A percentile compares a stretch with the other conserved stretches of the same genome.
These are phyloP conservation scores for Pythium sp. DNA, from an alignment of 352 stramenopile genomes.

Conservation along the genomic window DNA sequence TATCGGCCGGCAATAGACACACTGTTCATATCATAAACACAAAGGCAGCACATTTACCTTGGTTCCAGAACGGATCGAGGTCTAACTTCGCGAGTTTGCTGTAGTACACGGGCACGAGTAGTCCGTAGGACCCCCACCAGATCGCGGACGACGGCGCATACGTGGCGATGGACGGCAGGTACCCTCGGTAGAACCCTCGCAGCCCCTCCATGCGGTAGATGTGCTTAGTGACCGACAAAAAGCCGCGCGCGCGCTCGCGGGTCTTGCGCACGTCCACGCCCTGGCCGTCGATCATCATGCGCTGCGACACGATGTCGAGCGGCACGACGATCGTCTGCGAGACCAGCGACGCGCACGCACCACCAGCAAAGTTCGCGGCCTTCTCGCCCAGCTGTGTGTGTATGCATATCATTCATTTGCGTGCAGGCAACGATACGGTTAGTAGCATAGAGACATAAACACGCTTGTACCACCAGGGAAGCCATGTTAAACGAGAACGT, in stretches of 20 bases:
- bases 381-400: slow-evolving; percentile 46
- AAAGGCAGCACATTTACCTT: slow-evolving; percentile 37
- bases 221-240: slow-evolving; percentile 57
- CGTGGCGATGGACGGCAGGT: slow-evolving; percentile 81
- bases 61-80: slow-evolving; percentile 77
- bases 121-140: slow-evolving; percentile 86
- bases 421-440: neutral
- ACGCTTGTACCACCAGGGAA: neutral
- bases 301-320: slow-evolving; percentile 87
- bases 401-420: neutral
- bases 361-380: slow-evolving; percentile 71
- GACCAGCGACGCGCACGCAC: slow-evolving; percentile 72
- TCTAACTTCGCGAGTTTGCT: slow-evolving; percentile 48
- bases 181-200: slow-evolving; percentile 81
- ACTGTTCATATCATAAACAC: neutral
- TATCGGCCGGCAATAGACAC: neutral
- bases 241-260: slow-evolving; percentile 49
- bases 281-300: slow-evolving; percentile 87
- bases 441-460: neutral
- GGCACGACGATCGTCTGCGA: slow-evolving; percentile 86
- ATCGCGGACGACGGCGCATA: slow-evolving; percentile 85
- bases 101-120: slow-evolving; percentile 78
- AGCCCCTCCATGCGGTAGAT: slow-evolving; percentile 66
- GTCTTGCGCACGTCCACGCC: slow-evolving; percentile 59
- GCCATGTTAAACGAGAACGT: slow-evolving; percentile 7